Evolutionary conservation across 1,284 basidiomycete species (phyloP).

Genomic region (Ceratobasidium papillatum): DNA sequence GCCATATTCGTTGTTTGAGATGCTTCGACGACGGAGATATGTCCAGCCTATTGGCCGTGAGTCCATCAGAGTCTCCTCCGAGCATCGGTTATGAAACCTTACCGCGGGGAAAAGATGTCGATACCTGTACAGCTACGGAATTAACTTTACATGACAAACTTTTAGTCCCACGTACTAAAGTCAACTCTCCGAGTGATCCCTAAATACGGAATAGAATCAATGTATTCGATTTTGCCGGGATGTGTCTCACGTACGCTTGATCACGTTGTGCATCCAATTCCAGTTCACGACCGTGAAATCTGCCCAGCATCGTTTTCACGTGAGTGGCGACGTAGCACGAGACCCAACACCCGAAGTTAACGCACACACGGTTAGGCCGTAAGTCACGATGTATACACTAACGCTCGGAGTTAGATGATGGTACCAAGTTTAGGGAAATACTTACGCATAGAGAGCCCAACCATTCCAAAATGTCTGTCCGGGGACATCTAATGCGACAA

Average conservation of each 20-base stretch:
- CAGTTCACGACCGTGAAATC: constrained; percentile 72
- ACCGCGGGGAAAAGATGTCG: constrained; percentile 81
- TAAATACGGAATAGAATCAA: constrained; percentile 50
- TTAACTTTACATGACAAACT: constrained; percentile 8
- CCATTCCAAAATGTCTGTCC: constrained; percentile 64
- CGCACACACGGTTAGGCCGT: constrained; percentile 70
- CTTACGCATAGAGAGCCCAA: constrained; percentile 69
- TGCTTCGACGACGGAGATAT: constrained; percentile 69
- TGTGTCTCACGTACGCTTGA: constrained; percentile 61
- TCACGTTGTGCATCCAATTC: constrained; percentile 59
- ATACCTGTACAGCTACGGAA: constrained; percentile 59
- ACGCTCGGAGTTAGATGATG: not conserved
- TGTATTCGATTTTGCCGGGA: constrained; percentile 15
- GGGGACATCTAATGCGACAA: constrained; percentile 64
- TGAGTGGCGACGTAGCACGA: constrained; percentile 45
- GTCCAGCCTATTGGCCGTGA: constrained; percentile 61
- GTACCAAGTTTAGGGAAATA: constrained; percentile 44
- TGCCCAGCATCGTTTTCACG: constrained; percentile 49
- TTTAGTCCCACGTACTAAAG: constrained; percentile 64
- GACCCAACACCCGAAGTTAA: constrained; percentile 32
- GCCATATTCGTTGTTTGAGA: constrained; percentile 79
- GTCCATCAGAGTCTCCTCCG: not conserved
- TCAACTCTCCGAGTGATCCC: constrained; percentile 71
- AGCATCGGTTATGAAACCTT: constrained; percentile 42
- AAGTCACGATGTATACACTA: constrained; percentile 72